Percentiles rank a stretch among this genome's conserved stretches.
Conservation (phyloP, 2,329 filamentous ascomycete species). For the Simplicillium sp. region DNA sequence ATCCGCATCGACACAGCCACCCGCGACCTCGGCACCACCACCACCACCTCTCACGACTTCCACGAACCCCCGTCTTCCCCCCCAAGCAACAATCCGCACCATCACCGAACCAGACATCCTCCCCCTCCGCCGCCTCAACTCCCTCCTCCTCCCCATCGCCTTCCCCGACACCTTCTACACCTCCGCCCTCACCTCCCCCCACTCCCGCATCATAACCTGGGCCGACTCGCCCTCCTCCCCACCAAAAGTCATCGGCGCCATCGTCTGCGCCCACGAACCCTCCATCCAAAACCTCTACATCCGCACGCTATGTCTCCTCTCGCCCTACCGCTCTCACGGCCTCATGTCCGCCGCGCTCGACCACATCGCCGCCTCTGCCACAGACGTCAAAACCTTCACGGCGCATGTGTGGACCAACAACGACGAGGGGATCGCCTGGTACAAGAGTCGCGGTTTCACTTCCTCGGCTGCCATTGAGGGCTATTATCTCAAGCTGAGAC, state of each 20-base stretch:
- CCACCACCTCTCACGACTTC: constrained; percentile 15
- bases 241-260: constrained; percentile 48
- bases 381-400: constrained; percentile 34
- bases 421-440: constrained; percentile 54
- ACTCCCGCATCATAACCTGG: constrained; percentile 54
- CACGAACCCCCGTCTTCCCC: constrained; percentile 29
- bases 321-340: constrained; percentile 52
- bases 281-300: constrained; percentile 45
- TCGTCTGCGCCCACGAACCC: constrained; percentile 52
- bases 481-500: constrained; percentile 55
- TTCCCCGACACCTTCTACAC: constrained; percentile 59
- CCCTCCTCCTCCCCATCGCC: constrained; percentile 52
- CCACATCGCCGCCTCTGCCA: constrained; percentile 33
- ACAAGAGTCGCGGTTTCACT: constrained; percentile 47
- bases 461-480: constrained; percentile 37
- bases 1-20: constrained; percentile 17
- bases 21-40: constrained; percentile 7
- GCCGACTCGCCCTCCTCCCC: constrained; percentile 24
- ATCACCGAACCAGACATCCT: constrained; percentile 42
- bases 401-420: constrained; percentile 63
- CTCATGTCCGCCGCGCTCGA: constrained; percentile 49
- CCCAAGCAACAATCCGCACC: constrained; percentile 41
- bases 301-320: constrained; percentile 52
- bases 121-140: constrained; percentile 54
- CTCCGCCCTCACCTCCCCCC: constrained; percentile 37